These are phyloP conservation scores for Penicillium goetzii DNA, from an alignment of 495 filamentous ascomycete genomes.

Conservation along the genomic window DNA sequence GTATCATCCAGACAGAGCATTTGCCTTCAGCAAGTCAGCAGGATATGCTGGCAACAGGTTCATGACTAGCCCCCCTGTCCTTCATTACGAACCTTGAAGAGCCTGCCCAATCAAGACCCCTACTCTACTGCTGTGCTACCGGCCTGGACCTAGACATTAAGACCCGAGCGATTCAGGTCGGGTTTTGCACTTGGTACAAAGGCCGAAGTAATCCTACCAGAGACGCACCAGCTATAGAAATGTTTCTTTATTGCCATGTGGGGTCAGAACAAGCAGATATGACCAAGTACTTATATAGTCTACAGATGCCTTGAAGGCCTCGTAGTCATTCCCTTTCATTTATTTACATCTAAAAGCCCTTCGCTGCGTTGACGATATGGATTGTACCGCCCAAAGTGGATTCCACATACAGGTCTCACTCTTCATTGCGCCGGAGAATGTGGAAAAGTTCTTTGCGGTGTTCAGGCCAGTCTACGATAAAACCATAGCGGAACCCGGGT, in stretches of 20 bases:
- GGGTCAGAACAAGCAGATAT: background rate
- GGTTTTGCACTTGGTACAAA: background rate
- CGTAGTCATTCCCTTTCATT: background rate
- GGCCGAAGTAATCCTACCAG: background rate
- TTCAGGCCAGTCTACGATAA: background rate
- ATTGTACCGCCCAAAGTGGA: background rate
- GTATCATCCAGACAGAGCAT: too few species aligned
- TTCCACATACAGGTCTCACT: background rate
- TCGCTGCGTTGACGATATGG: background rate
- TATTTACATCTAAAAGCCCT: background rate
- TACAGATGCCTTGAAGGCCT: background rate
- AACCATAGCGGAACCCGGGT: background rate
- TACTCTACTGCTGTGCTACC: background rate
- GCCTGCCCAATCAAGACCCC: background rate
- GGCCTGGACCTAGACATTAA: background rate
- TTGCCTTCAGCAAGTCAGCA: too few species aligned
- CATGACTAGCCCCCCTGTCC: too few species aligned
- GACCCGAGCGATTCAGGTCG: background rate
- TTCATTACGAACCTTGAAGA: background rate
- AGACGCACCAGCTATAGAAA: background rate
- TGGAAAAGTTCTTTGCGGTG: background rate
- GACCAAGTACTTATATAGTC: background rate
- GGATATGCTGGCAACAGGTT: too few species aligned
- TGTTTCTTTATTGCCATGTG: background rate
- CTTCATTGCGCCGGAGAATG: background rate